A percentile compares a stretch with the other conserved stretches of the same genome.
Conservation (phyloP, 768 basidiomycete species). For the Tulasnella sp. region DNA sequence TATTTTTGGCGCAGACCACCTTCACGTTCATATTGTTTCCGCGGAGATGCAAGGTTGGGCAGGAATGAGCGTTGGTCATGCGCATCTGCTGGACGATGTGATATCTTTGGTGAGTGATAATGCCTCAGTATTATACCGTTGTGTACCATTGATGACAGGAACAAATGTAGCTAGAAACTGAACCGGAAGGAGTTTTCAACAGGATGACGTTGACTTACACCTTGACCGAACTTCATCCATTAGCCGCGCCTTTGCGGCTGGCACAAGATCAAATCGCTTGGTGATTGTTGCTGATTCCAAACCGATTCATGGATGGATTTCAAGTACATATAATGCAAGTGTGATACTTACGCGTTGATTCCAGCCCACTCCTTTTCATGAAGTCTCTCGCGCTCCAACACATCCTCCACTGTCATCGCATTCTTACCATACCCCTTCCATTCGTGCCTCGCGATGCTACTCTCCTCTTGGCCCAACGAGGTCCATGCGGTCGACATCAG, state of each 20-base stretch:
- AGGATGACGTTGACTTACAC: conserved; percentile 72
- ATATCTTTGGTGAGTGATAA: conserved; percentile 59
- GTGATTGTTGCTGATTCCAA: no score
- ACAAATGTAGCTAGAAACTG: conserved; percentile 49
- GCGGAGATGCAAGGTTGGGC: conserved; percentile 49
- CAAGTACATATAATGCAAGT: no score
- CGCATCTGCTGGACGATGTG: conserved; percentile 85
- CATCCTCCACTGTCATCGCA: conserved; percentile 52
- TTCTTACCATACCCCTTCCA: conserved; percentile 86
- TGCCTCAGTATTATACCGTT: conserved; percentile 20
- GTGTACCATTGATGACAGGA: not conserved
- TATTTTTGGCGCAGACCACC: conserved; percentile 52
- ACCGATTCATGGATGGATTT: no score
- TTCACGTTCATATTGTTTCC: conserved; percentile 89
- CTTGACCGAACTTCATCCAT: conserved; percentile 70
- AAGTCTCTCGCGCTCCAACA: conserved; percentile 44
- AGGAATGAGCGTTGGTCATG: conserved; percentile 81
- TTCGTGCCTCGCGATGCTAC: conserved; percentile 80
- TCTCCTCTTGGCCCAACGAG: conserved; percentile 33
- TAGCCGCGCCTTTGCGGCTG: conserved; percentile 31
- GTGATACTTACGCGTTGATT: no score
- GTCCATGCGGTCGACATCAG: conserved; percentile 92
- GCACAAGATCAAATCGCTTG: not conserved
- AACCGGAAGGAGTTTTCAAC: conserved; percentile 45
- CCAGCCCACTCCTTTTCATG: no score